Conservation (phyloP, 805 yeast species). For the Yarrowia yakushimensis region DNA sequence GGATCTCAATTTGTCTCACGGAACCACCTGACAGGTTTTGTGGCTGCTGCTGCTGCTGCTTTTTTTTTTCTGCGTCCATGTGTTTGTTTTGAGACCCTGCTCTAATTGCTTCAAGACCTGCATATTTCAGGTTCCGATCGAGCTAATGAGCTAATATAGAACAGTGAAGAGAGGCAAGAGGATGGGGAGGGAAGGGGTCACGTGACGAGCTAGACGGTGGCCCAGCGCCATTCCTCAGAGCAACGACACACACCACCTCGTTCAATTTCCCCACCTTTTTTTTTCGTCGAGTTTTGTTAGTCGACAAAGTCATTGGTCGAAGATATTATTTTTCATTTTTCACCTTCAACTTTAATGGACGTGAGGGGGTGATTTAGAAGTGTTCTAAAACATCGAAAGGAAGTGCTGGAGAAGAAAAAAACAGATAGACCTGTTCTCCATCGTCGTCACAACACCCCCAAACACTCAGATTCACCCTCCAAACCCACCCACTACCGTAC, state of each 20-base stretch:
- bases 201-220: background rate
- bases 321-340: too few relatives aligned
- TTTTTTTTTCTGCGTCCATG: background rate
- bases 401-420: too few relatives aligned
- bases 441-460: too few relatives aligned
- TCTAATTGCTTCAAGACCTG: conserved; percentile 13
- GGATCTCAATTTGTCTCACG: background rate
- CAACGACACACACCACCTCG: too few relatives aligned
- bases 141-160: background rate
- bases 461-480: too few relatives aligned
- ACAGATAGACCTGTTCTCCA: too few relatives aligned
- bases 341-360: background rate
- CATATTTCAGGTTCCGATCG: conserved; percentile 19
- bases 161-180: background rate
- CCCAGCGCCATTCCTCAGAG: too few relatives aligned
- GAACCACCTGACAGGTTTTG: background rate
- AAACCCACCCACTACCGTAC: background rate
- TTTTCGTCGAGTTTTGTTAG: background rate
- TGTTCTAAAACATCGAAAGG: too few relatives aligned
- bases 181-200: too few relatives aligned
- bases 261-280: background rate
- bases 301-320: background rate
- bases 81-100: background rate
- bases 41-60: too few relatives aligned
- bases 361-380: too few relatives aligned